phyloP scores from a whole-genome alignment of 805 yeast species.

The Wickerhamomyces chaumierensis region DNA sequence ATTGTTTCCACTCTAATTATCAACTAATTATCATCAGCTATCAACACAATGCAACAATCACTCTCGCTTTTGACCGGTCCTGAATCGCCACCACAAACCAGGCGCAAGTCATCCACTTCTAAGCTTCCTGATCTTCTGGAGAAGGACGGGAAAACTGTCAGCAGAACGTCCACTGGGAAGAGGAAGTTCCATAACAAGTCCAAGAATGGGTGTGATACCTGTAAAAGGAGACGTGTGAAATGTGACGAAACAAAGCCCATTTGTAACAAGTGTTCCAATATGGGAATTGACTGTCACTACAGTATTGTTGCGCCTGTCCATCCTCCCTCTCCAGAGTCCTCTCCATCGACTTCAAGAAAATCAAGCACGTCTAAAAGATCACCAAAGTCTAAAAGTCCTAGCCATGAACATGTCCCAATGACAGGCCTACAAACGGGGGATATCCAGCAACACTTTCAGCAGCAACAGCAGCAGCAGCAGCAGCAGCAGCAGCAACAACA shows the following conservation, averaged over 20 bases:
- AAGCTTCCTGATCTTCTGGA: slow-evolving; percentile 17
- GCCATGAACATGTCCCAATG: not conserved
- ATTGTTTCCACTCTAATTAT: not conserved
- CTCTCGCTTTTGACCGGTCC: not conserved
- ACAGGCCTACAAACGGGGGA: too few relatives aligned
- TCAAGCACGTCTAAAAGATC: not conserved
- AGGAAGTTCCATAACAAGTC: slow-evolving; percentile 85
- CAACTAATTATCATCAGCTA: not conserved
- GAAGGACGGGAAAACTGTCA: slow-evolving; percentile 28
- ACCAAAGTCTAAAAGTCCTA: not conserved
- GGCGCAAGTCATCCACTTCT: not conserved
- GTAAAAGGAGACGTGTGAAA: slow-evolving; percentile 82
- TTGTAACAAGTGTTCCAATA: slow-evolving; percentile 69
- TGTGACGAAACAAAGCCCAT: slow-evolving; percentile 82
- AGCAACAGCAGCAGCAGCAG: too few relatives aligned
- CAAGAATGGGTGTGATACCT: slow-evolving; percentile 79
- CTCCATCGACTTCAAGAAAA: not conserved
- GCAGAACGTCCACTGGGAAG: slow-evolving; percentile 48
- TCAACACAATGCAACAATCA: not conserved
- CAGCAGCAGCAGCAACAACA: not conserved
- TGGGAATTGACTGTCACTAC: slow-evolving; percentile 72
- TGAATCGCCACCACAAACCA: not conserved
- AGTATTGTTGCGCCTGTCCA: slow-evolving; percentile 11
- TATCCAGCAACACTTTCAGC: too few relatives aligned
- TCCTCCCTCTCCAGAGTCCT: not conserved